phyloP scores from a whole-genome alignment of 148 eudicot genomes.

The Beta vulgaris region DNA sequence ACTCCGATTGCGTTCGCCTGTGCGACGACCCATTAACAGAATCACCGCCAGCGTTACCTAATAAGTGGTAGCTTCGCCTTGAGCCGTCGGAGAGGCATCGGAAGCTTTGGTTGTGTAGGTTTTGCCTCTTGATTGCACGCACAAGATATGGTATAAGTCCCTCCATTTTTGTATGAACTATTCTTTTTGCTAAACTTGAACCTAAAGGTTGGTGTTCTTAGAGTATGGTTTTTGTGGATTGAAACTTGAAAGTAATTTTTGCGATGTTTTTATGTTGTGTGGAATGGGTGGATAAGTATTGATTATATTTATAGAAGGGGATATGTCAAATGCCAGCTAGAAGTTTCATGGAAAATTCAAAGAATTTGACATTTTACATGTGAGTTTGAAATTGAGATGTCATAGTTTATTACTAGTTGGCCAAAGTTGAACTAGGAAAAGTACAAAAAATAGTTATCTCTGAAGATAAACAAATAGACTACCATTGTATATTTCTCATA shows the following conservation, averaged over 20 bases:
- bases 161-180: constrained; percentile 22
- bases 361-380: constrained; percentile 4
- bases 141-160: constrained; percentile 34
- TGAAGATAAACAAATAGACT: no score
- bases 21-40: constrained; percentile 30
- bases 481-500: no score
- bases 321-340: background rate
- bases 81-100: constrained; percentile 31
- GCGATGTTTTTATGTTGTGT: background rate
- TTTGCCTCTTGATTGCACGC: constrained; percentile 30
- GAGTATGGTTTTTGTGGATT: background rate
- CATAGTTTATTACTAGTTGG: background rate
- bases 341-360: background rate
- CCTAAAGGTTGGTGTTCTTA: background rate
- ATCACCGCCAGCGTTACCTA: constrained; percentile 2
- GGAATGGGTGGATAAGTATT: background rate
- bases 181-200: background rate
- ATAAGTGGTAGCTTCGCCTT: constrained; percentile 27
- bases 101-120: constrained; percentile 17
- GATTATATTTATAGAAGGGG: background rate
- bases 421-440: constrained; percentile 7
- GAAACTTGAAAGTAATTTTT: no score
- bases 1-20: constrained; percentile 32
- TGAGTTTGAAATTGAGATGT: background rate
- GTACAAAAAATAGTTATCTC: no score